phyloP scores from a whole-genome alignment of 1,284 basidiomycete genomes.

The Somion occarium region DNA sequence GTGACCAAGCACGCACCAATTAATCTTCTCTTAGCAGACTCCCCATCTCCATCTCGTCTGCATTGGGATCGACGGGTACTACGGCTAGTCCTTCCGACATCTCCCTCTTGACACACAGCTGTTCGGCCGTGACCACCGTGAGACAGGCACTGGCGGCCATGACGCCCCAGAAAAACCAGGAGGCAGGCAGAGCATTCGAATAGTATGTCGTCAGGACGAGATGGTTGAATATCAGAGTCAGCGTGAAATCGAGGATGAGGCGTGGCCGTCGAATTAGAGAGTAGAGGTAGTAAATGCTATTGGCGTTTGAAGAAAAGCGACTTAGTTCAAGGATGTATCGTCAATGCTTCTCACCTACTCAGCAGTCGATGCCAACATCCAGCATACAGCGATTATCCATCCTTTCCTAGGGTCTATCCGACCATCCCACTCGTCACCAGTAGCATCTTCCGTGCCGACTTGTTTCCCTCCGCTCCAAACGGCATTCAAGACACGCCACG shows the following conservation, averaged over 20 bases:
- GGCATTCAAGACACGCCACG: conserved; percentile 62
- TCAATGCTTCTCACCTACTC: conserved; percentile 58
- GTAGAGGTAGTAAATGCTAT: conserved; percentile 85
- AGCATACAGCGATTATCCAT: conserved; percentile 84
- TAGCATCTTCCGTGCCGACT: conserved; percentile 52
- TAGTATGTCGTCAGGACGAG: conserved; percentile 91
- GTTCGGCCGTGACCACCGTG: conserved; percentile 83
- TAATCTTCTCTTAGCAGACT: conserved; percentile 35
- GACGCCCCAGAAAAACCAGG: conserved; percentile 86
- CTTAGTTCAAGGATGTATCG: conserved; percentile 11
- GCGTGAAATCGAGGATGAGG: conserved; percentile 89
- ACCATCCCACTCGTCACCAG: conserved; percentile 49
- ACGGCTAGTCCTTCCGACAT: conserved; percentile 83
- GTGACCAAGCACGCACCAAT: not conserved
- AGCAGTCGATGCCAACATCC: conserved; percentile 73
- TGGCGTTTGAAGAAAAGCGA: conserved; percentile 7
- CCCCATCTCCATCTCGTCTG: conserved; percentile 57
- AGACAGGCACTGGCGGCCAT: conserved; percentile 67
- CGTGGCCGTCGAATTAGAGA: conserved; percentile 86
- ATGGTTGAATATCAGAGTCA: conserved; percentile 89
- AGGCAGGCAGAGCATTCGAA: conserved; percentile 81
- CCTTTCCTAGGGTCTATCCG: conserved; percentile 72
- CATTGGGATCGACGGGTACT: conserved; percentile 32
- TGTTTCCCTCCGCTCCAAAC: conserved; percentile 76
- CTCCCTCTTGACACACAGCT: conserved; percentile 89